phyloP scores from a whole-genome alignment of 306 rosid genomes.

The Psophocarpus tetragonolobus region DNA sequence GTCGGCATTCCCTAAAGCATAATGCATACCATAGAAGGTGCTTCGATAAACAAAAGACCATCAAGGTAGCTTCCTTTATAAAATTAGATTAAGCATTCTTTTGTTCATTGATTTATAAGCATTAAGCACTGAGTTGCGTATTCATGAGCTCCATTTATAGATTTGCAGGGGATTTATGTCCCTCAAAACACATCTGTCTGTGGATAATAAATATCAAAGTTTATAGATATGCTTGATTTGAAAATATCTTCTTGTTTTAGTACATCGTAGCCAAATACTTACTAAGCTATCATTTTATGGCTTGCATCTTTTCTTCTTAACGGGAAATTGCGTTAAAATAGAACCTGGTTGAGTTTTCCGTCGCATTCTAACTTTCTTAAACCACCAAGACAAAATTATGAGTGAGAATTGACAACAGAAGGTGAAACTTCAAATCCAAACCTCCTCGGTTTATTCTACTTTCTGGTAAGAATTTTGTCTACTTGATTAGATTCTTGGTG shows the following conservation, averaged over 20 bases:
- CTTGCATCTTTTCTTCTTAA: not conserved
- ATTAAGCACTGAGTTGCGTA: conserved; percentile 20
- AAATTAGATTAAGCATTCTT: conserved; percentile 49
- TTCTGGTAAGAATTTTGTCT: not conserved
- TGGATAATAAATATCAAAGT: conserved; percentile 4
- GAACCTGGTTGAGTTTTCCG: not conserved
- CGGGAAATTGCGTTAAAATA: not conserved
- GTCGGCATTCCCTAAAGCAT: not conserved
- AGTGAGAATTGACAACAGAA: not conserved
- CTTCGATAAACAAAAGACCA: conserved; percentile 21
- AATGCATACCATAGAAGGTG: not conserved
- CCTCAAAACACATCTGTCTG: not conserved
- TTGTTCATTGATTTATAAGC: conserved; percentile 41
- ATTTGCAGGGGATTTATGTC: conserved; percentile 23
- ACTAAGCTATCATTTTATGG: conserved; percentile 2
- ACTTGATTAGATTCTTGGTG: not conserved
- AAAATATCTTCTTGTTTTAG: not conserved
- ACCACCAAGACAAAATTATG: not conserved
- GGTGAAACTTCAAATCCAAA: conserved; percentile 4
- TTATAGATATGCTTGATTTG: conserved; percentile 24
- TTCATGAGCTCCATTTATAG: conserved; percentile 29
- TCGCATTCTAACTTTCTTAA: conserved; percentile 29
- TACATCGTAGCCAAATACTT: not conserved
- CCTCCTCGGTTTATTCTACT: not conserved
- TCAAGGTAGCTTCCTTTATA: conserved; percentile 11